phyloP scores from a whole-genome alignment of 306 rosid genomes.

The Lathyrus aphaca region DNA sequence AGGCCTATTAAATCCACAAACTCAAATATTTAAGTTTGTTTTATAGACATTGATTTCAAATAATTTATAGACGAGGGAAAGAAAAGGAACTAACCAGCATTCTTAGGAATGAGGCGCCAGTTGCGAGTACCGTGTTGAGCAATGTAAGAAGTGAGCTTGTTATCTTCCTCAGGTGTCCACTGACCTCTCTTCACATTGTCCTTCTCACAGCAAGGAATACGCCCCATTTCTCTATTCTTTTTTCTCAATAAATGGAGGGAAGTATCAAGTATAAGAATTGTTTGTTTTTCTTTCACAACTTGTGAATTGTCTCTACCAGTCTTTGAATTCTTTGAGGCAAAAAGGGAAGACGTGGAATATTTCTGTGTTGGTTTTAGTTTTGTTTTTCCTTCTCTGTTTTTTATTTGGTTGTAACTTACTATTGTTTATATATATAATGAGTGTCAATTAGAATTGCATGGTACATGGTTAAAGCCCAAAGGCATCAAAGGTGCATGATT shows the following conservation, averaged over 20 bases:
- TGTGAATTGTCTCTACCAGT: constrained; percentile 44
- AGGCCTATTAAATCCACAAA: constrained; percentile 3
- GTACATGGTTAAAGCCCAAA: constrained; percentile 43
- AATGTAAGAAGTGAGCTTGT: constrained; percentile 80
- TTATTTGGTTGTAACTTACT: constrained; percentile 36
- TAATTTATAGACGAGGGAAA: neutral
- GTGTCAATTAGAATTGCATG: constrained; percentile 46
- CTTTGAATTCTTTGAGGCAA: constrained; percentile 46
- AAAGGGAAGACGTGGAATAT: constrained; percentile 47
- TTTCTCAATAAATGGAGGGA: constrained; percentile 14
- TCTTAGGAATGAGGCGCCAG: constrained; percentile 52
- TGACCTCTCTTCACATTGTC: constrained; percentile 83
- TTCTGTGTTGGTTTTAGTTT: constrained; percentile 36
- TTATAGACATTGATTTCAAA: neutral
- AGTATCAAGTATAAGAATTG: constrained; percentile 30
- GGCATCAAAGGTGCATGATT: constrained; percentile 94
- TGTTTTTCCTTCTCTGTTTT: constrained; percentile 20
- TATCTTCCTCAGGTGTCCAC: constrained; percentile 97
- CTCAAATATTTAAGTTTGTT: neutral
- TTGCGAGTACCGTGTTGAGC: constrained; percentile 56
- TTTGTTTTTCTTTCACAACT: constrained; percentile 38
- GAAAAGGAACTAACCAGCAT: constrained; percentile 25
- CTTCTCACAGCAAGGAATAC: constrained; percentile 90
- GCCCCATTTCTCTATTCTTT: constrained; percentile 63
- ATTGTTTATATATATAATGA: constrained; percentile 66